These are phyloP conservation scores for Fusarium drepaniforme DNA, from an alignment of 2,329 filamentous ascomycete genomes.

Conservation along the genomic window DNA sequence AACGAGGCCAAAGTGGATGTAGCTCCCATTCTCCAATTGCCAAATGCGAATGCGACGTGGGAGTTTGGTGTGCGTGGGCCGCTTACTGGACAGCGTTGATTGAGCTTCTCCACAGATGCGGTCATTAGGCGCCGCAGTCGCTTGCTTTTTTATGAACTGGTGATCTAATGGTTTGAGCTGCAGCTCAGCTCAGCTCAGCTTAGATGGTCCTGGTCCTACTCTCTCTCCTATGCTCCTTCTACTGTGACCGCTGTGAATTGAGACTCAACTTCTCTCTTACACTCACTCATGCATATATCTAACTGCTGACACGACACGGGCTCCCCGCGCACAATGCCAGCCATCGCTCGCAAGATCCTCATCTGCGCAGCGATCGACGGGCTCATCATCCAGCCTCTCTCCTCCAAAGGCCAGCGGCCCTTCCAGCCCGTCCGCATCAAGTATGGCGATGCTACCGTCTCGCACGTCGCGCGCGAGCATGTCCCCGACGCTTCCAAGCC, in stretches of 20 bases:
- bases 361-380: slow-evolving; percentile 87
- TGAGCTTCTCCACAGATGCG: slow-evolving; percentile 42
- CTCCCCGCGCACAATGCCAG: slow-evolving; percentile 70
- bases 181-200: slow-evolving; percentile 9
- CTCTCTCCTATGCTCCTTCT: neutral
- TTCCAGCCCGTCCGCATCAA: slow-evolving; percentile 74
- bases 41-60: slow-evolving; percentile 40
- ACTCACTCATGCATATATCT: slow-evolving; percentile 22
- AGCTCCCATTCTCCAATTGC: neutral
- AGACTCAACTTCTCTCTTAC: neutral
- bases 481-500: slow-evolving; percentile 58
- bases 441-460: slow-evolving; percentile 71
- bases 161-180: slow-evolving; percentile 17
- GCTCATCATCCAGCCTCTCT: slow-evolving; percentile 81
- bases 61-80: slow-evolving; percentile 27
- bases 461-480: slow-evolving; percentile 58
- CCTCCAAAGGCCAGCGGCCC: slow-evolving; percentile 68
- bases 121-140: slow-evolving; percentile 39
- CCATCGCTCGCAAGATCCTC: slow-evolving; percentile 82
- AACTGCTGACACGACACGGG: slow-evolving; percentile 18
- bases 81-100: slow-evolving; percentile 9
- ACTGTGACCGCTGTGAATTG: neutral
- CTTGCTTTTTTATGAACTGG: slow-evolving; percentile 30
- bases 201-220: neutral
- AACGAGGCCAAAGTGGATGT: slow-evolving; percentile 38